Base-by-base conservation (phyloP, 2,329 filamentous ascomycete genomes). In the Chrysosphaeria jannelii region DNA sequence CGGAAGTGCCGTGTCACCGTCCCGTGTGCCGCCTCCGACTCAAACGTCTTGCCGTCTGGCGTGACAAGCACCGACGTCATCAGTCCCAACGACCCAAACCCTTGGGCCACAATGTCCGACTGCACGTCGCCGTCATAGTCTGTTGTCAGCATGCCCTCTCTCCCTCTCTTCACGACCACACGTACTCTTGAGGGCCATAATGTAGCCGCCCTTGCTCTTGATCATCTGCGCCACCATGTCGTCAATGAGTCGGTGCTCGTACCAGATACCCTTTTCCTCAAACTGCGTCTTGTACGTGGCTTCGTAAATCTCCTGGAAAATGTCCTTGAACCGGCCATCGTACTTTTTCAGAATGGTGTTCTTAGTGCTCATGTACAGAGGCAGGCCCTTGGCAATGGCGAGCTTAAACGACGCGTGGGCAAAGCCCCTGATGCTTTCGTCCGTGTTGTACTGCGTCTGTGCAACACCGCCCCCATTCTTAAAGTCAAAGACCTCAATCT, bases 191-290 rank as follows among this genome's bases (percentile, higher is more conserved):
- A 93, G 63, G 31, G 85, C 85, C 58, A 93, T 91, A 44, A 93
- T 64, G 50, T 85, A 91, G 32, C 85, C 85, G 36, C 85, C 85
- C 39, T 69, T 64, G 50, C 72, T 85, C 72, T 97, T 97, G 58
- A 97, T 72, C 85, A 97, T 97, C 60, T 97, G 85, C 23, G 85
- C 85, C 33, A 97, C 85, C 85, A 97, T 93, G 51, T 97, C 85
- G 50, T 97, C 85, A 41, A 97, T 93, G 35, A 97, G 58, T 40
- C 85, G 72, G 54, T 97, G 85, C 66, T 97, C 85, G 45, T 97
- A 93, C 85, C 85, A 93, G 51, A 93, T 89, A 31, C 62, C 62
- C 57, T 78, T 75, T 40, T 67, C 68, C 44, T 91, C 79, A 37
- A 93, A 93, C 21, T 75, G 60, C 44, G 62, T 57, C 57, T 72